Evolutionary conservation across 192 early-diverging fungal species (phyloP), one percentile per base, ranked within the genome.

Genomic region (Cetraspora pellucida): DNA sequence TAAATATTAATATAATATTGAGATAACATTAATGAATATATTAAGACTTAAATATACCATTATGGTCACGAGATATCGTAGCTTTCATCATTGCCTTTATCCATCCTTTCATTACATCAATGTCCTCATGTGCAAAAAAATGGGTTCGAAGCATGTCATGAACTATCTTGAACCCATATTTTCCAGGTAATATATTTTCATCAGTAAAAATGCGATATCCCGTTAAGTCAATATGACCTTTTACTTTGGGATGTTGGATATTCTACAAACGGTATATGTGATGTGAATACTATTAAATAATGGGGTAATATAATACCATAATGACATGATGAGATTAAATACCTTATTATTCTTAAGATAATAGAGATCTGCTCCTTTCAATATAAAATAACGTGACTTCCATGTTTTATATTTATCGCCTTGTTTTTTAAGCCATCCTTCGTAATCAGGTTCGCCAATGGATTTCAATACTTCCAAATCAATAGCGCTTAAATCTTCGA

Each of bases 331-430:
- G 19, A n/a, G 2, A 44, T 21, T 2, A n/a, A n/a, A 31, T 60
- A 65, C 63, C 31, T 65, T 80, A 67, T 84, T 85, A n/a, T 82
- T 82, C 57, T 90, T 90, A 67, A 90, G 87, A 68, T 89, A 89
- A 71, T 84, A 90, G 19, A 90, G 70, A 30, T 87, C 83, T 3
- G 80, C 80, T 0, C 88, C 89, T 64, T 89, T 89, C 14, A 90
- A 77, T 54, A 90, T 85, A 76, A 87, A 90, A 85, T 86, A 90
- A 44, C 89, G 82, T 37, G 82, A 85, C 57, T 90, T 89, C 89
- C 89, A 90, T 3, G 86, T 87, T 27, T 85, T 84, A 64, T 90
- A 90, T 23, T 82, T 85, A 60, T 86, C 87, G 7, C 86, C 83
- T 45, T 87, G 84, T 65, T 90, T 90, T 75, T 89, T 83, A 47